phyloP scores from a whole-genome alignment of 2,329 filamentous ascomycete genomes.

The Clathrospora elynae region DNA sequence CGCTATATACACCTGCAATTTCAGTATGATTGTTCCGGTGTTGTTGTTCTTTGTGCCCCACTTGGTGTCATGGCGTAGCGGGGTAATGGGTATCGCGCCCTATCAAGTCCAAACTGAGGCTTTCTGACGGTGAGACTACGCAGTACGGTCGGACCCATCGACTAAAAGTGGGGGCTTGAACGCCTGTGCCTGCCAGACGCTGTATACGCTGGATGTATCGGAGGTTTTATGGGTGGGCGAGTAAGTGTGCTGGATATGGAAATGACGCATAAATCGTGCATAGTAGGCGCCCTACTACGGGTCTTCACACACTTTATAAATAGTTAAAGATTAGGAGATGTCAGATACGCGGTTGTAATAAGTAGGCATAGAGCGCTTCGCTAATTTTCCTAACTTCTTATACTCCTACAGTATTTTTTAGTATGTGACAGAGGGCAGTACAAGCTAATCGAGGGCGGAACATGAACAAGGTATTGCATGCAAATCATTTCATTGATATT shows the following conservation, averaged over 20 bases:
- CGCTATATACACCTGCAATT: neutral
- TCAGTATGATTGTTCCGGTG: neutral
- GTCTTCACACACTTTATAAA: too few species aligned
- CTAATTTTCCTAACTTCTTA: too few species aligned
- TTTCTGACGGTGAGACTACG: neutral
- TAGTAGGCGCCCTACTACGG: too few species aligned
- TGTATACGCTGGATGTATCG: constrained; percentile 10
- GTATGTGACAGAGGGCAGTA: neutral
- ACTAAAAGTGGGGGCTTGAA: too few species aligned
- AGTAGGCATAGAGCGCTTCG: too few species aligned
- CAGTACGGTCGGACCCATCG: too few species aligned
- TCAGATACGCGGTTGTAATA: too few species aligned
- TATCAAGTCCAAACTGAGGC: constrained; percentile 11
- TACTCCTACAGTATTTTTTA: too few species aligned
- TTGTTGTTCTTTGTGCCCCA: constrained; percentile 14
- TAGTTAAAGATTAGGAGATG: too few species aligned
- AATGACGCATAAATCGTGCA: neutral
- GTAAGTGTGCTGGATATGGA: too few species aligned
- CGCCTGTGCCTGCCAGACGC: too few species aligned
- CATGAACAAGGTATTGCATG: neutral
- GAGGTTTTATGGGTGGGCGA: too few species aligned
- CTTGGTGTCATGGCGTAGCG: constrained; percentile 20
- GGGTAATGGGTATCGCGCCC: constrained; percentile 21
- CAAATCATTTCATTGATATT: neutral
- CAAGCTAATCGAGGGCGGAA: neutral